Conservation (phyloP, 495 filamentous ascomycete species). For the Achaetomiella virescens region DNA sequence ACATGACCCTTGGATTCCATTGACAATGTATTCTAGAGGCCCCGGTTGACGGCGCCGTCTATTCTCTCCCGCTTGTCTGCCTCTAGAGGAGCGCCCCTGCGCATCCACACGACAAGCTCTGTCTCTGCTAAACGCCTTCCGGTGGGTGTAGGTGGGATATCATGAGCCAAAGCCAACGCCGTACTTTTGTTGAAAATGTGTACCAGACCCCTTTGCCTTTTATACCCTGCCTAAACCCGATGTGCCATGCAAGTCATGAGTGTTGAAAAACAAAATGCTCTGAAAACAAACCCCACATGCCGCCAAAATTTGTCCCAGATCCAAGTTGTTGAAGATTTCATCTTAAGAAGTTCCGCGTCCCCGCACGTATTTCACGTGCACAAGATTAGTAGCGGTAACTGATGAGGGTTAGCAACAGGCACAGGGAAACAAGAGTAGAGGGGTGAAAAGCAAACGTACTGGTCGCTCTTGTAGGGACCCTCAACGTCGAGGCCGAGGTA, state of each 20-base stretch:
- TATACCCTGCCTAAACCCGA: constrained; percentile 35
- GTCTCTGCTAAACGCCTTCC: constrained; percentile 30
- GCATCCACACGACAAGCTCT: constrained; percentile 20
- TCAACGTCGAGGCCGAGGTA: constrained; percentile 79
- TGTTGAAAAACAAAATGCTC: constrained; percentile 41
- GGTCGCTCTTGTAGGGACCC: constrained; percentile 94
- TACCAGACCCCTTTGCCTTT: constrained; percentile 41
- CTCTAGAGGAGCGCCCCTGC: constrained; percentile 9
- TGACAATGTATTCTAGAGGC: constrained; percentile 15
- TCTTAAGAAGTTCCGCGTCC: constrained; percentile 4
- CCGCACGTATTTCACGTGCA: constrained; percentile 11
- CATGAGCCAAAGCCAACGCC: constrained; percentile 47
- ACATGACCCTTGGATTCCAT: not conserved
- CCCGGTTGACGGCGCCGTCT: constrained; percentile 30
- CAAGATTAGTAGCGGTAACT: constrained; percentile 54
- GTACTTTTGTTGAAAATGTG: constrained; percentile 50
- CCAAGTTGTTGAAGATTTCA: constrained; percentile 27
- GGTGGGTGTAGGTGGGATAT: constrained; percentile 35
- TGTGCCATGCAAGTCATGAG: constrained; percentile 45
- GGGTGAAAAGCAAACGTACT: constrained; percentile 35
- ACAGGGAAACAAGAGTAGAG: not conserved
- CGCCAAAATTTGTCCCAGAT: constrained; percentile 21
- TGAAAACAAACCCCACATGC: constrained; percentile 23
- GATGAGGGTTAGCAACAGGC: constrained; percentile 26
- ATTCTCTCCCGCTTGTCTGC: constrained; percentile 10